These are phyloP conservation scores for Gigaspora rosea DNA, from an alignment of 192 early-diverging fungal genomes.

Conservation along the genomic window DNA sequence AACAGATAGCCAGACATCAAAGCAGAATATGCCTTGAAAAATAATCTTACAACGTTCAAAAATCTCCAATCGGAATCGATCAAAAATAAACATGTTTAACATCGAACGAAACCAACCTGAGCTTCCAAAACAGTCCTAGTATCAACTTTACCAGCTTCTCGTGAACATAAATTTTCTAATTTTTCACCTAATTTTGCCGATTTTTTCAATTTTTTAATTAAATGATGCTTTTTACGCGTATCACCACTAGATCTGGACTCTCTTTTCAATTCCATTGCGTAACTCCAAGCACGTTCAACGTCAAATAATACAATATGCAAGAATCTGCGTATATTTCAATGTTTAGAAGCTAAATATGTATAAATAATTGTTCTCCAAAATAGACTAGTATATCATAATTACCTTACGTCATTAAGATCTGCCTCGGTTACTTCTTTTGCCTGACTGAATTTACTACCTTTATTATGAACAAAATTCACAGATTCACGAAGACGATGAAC, in stretches of 20 bases:
- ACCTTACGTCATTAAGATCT: slow-evolving; percentile 51
- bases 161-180: slow-evolving; percentile 51
- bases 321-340: slow-evolving; percentile 43
- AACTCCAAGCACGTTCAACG: slow-evolving; percentile 74
- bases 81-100: background rate
- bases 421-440: slow-evolving; percentile 53
- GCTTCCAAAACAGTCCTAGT: slow-evolving; percentile 55
- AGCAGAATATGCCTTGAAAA: slow-evolving; percentile 60
- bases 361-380: background rate
- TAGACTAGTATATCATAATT: background rate
- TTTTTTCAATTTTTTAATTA: slow-evolving; percentile 61
- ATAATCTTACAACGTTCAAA: background rate
- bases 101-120: slow-evolving; percentile 40
- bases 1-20: slow-evolving; percentile 65
- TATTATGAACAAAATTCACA: slow-evolving; percentile 53
- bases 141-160: slow-evolving; percentile 50
- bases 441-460: slow-evolving; percentile 46
- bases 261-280: slow-evolving; percentile 75
- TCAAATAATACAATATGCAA: slow-evolving; percentile 68
- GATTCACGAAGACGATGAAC: slow-evolving; percentile 60
- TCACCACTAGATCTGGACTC: slow-evolving; percentile 55
- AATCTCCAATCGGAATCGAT: background rate
- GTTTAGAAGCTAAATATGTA: background rate
- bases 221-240: slow-evolving; percentile 67
- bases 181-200: slow-evolving; percentile 55